Percentiles rank a stretch among this genome's conserved stretches.
These are phyloP conservation scores for Arctium lappa DNA, from an alignment of 129 eudicot species.

Conservation along the genomic window DNA sequence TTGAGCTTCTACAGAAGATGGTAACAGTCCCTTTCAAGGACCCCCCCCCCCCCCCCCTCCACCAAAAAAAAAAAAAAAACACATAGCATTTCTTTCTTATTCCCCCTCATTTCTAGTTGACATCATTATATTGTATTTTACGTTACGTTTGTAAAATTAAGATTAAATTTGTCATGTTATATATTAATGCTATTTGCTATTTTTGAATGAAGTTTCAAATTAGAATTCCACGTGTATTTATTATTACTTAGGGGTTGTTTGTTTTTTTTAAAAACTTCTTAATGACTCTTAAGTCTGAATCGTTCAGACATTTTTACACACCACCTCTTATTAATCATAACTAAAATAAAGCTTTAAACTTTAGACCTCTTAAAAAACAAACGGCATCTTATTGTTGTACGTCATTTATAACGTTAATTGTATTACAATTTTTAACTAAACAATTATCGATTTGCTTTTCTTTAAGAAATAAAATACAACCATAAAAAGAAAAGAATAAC, in stretches of 20 bases:
- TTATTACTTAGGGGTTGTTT: not conserved
- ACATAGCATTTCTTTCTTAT: no score
- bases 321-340: no score
- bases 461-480: not conserved
- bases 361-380: no score
- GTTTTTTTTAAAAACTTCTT: no score
- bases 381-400: no score
- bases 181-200: not conserved
- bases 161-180: not conserved
- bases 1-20: constrained; percentile 6
- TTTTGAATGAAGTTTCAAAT: not conserved
- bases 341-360: no score
- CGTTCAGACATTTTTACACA: no score
- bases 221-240: not conserved
- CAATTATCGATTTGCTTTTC: not conserved
- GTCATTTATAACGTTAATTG: no score
- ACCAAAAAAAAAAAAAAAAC: not conserved
- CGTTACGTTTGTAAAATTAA: not conserved
- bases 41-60: not conserved
- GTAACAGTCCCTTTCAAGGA: not conserved
- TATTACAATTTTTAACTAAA: not conserved
- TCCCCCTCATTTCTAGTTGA: not conserved
- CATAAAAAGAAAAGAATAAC: not conserved
- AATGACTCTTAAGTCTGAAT: no score
- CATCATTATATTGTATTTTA: not conserved